Base-by-base conservation (phyloP, 495 filamentous ascomycete genomes). In the Trichoderma reesei region DNA sequence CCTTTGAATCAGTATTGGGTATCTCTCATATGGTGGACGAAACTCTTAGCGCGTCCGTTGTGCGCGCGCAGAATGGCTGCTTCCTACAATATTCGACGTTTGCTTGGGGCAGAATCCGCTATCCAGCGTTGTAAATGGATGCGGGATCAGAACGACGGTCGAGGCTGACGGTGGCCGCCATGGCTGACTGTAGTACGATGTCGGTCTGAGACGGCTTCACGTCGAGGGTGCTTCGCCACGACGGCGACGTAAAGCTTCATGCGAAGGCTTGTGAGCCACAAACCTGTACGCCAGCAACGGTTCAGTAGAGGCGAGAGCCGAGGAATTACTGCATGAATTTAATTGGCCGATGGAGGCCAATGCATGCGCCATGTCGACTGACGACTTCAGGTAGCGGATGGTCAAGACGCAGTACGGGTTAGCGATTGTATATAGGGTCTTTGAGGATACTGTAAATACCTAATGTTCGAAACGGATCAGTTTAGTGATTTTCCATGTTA, bases 1-100 rank as follows among this genome's bases (percentile, higher is more conserved):
- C 72, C 83, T 96, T 64, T 96, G 75, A 85, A 5, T 11, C 26
- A 33, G 11, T 9, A 4, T 9, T 33, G 8, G 31, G 5, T 8
- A 7, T 14, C 4, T 56, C 34, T 56, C 31, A 31, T 56, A 14
- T 46, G 42, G 16, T n/a, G 20, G 20, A 48, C 5, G 3, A n/a
- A 48, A 10, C 10, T 39, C 10, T 39, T 10, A 10, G 10, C 37
- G 5, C 10, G 5, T 39, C 10, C 37, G 4, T 10, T 39, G 4
- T 39, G 37, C 37, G 10, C n/a, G n/a, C n/a, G n/a, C n/a, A n/a
- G n/a, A n/a, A n/a, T n/a, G n/a, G n/a, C n/a, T n/a, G n/a, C n/a
- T n/a, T n/a, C n/a, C n/a, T n/a, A n/a, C n/a, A n/a, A n/a, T n/a
- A n/a, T n/a, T n/a, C n/a, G n/a, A n/a, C n/a, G n/a, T n/a, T n/a